phyloP scores from a whole-genome alignment of 2,329 filamentous ascomycete genomes.

The Apiospora saccharicola region DNA sequence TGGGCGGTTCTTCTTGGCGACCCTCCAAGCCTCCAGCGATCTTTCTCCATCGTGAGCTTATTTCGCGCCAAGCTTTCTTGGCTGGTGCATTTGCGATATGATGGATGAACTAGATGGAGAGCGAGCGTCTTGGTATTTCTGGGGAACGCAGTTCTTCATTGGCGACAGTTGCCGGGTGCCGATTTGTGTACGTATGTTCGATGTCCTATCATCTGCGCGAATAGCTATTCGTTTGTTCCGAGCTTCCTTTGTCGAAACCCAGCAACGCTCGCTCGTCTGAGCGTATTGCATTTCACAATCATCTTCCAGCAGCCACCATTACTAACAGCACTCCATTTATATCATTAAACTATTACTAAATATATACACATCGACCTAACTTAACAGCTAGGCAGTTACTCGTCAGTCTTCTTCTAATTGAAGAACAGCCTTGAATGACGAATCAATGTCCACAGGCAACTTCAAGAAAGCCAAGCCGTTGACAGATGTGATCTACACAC shows the following conservation, averaged over 20 bases:
- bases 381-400: background rate
- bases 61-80: conserved; percentile 18
- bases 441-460: background rate
- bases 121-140: background rate
- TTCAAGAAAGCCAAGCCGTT: conserved; percentile 2
- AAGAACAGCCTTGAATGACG: background rate
- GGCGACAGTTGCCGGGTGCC: background rate
- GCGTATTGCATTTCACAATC: background rate
- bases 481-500: conserved; percentile 5
- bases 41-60: conserved; percentile 14
- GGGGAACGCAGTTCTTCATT: background rate
- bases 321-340: background rate
- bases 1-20: background rate
- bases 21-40: background rate
- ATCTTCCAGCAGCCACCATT: background rate
- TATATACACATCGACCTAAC: background rate
- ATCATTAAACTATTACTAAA: background rate
- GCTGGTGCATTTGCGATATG: background rate
- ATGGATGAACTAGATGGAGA: conserved; percentile 1
- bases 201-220: background rate
- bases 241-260: background rate
- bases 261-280: background rate
- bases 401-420: background rate
- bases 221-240: too few relatives aligned
- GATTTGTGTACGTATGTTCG: background rate